phyloP scores from a whole-genome alignment of 192 early-diverging fungal genomes.

The Polychytrium aggregatum region DNA sequence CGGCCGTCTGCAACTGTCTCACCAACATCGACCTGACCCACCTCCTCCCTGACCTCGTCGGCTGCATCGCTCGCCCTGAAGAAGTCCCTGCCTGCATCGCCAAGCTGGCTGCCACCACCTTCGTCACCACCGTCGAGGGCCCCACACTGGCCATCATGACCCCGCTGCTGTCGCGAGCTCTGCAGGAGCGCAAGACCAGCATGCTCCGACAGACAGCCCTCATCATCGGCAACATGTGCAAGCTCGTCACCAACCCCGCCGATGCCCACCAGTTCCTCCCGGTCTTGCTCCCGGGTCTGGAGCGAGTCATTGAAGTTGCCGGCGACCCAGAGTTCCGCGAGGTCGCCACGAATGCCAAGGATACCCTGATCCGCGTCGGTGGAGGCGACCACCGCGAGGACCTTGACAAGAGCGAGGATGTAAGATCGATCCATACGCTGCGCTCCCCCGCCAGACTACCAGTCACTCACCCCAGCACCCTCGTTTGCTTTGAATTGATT shows the following conservation, averaged over 20 bases:
- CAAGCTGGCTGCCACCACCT: slow-evolving; percentile 69
- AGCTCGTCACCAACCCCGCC: slow-evolving; percentile 71
- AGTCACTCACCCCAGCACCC: too few relatives aligned
- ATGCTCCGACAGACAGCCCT: slow-evolving; percentile 64
- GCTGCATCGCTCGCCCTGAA: slow-evolving; percentile 65
- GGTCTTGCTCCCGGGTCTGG: slow-evolving; percentile 61
- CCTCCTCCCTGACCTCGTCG: slow-evolving; percentile 63
- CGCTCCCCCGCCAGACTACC: too few relatives aligned
- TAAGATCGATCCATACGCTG: too few relatives aligned
- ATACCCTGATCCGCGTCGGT: slow-evolving; percentile 57
- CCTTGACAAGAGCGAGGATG: too few relatives aligned
- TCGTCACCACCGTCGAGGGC: slow-evolving; percentile 59
- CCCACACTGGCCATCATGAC: slow-evolving; percentile 73
- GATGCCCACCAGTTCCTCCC: slow-evolving; percentile 73
- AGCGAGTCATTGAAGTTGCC: slow-evolving; percentile 62
- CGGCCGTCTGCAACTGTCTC: slow-evolving; percentile 54
- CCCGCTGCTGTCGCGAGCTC: slow-evolving; percentile 58
- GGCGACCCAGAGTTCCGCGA: slow-evolving; percentile 67
- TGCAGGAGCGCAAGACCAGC: slow-evolving; percentile 54
- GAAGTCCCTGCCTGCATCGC: slow-evolving; percentile 67
- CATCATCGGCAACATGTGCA: slow-evolving; percentile 88
- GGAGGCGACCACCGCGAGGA: too few relatives aligned
- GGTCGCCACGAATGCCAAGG: slow-evolving; percentile 56
- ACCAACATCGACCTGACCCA: slow-evolving; percentile 70
- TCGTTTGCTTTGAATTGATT: too few relatives aligned